Base-by-base conservation (phyloP, 2,329 filamentous ascomycete species). In the Hypomyces perniciosus region DNA sequence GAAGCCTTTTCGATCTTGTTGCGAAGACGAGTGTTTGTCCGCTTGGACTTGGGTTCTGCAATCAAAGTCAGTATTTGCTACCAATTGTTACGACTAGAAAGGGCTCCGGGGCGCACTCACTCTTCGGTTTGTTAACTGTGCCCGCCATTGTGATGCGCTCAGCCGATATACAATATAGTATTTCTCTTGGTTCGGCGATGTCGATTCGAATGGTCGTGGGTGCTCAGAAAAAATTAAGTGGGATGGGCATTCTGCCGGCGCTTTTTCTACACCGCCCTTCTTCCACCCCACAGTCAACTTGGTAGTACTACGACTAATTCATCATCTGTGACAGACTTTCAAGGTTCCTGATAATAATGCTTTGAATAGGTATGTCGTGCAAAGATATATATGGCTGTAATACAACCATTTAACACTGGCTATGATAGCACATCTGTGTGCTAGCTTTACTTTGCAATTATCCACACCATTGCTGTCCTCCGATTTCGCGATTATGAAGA, bases 1-100 rank as follows among this genome's bases (percentile, higher is more conserved):
- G 91, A 89, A 26, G 88, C 85, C 73, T 99, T 99, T 68, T 96
- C 83, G 71, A 99, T 97, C 74, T 95, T 96, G 76, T 96, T 85
- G 59, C 92, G 85, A 64, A 99, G 80, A 54, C 93, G 90, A 64
- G 92, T 88, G 41, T 92, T 84, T 60, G 81, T 83, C 70, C 93
- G 86, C 82, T 99, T 99, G 50, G 92, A 97, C 73, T 86, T 90
- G 65, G 92, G 93, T 73, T 96, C 90, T 96, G 1, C 8, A 46
- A 27, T 38, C 9, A 9, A 29, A 28, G 37, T 55, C 20, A 51
- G 48, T 39, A 33, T 8, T 27, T 20, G 20, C 20, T 20, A 20
- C 20, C 34, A 38, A 28, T 4, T 7, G 13, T 7, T 39, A n/a
- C 5, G 29, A 13, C 13, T 26, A 37, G 31, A n/a, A 42, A 29